Evolutionary conservation across 106 monocot species (phyloP).

Genomic region (Apostasia shenzhenica): DNA sequence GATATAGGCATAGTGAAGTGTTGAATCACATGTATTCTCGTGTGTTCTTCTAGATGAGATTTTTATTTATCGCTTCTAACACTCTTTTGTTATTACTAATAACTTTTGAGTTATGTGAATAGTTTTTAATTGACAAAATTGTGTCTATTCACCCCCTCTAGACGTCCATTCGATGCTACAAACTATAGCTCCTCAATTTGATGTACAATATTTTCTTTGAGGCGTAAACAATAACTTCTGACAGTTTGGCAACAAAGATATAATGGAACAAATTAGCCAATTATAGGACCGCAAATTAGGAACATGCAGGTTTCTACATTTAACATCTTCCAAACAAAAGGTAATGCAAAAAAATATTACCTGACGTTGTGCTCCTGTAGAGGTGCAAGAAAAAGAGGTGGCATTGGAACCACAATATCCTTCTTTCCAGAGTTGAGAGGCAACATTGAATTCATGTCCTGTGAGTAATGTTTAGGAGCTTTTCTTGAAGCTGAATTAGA

Average conservation of each 20-base stretch:
- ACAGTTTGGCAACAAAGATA: not conserved
- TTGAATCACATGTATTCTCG: too few relatives aligned
- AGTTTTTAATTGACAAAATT: too few relatives aligned
- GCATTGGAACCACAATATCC: slow-evolving; percentile 75
- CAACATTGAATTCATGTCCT: slow-evolving; percentile 25
- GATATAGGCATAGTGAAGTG: too few relatives aligned
- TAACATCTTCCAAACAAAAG: slow-evolving; percentile 2
- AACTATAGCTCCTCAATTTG: too few relatives aligned
- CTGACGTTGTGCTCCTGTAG: slow-evolving; percentile 50
- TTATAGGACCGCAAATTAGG: not conserved
- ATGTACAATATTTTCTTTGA: too few relatives aligned
- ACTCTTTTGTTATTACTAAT: too few relatives aligned
- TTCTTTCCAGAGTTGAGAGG: slow-evolving; percentile 25
- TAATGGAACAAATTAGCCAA: not conserved
- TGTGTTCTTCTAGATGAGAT: too few relatives aligned
- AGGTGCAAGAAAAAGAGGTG: slow-evolving; percentile 69
- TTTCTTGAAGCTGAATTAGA: slow-evolving; percentile 17
- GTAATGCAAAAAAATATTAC: slow-evolving; percentile 28
- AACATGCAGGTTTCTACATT: not conserved
- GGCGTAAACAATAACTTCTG: not conserved
- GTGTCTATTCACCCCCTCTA: too few relatives aligned
- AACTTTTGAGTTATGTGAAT: too few relatives aligned
- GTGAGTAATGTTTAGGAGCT: slow-evolving; percentile 10
- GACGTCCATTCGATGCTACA: too few relatives aligned
- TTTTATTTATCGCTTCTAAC: too few relatives aligned